Evolutionary conservation across 257 asterid genomes (phyloP).

Genomic region (Eucommia ulmoides): DNA sequence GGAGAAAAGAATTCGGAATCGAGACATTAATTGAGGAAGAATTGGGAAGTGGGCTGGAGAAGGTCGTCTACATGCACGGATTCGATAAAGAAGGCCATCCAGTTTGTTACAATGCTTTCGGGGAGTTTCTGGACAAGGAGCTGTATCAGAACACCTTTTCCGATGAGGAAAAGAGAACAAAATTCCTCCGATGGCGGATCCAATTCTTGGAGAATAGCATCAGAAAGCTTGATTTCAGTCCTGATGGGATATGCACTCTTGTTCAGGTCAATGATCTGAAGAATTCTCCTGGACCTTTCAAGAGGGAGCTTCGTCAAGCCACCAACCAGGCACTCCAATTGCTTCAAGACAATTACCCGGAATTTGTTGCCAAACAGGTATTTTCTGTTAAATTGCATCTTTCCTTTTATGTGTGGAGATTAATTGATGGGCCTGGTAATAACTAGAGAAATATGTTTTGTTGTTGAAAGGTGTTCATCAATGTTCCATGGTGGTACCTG

Average conservation of each 20-base stretch:
- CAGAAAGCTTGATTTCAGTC: conserved; percentile 56
- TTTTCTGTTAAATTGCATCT: neutral
- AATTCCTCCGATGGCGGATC: conserved; percentile 46
- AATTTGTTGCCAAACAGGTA: conserved; percentile 77
- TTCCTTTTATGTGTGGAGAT: neutral
- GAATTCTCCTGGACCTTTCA: conserved; percentile 54
- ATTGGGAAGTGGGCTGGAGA: conserved; percentile 30
- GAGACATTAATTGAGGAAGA: conserved; percentile 37
- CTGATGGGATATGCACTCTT: conserved; percentile 48
- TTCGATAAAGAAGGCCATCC: conserved; percentile 58
- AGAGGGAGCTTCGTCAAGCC: conserved; percentile 58
- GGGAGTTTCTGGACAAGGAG: conserved; percentile 70
- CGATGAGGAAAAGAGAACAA: conserved; percentile 51
- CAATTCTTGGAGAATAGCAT: conserved; percentile 59
- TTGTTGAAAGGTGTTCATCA: conserved; percentile 48
- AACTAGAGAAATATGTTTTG: neutral
- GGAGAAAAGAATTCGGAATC: conserved; percentile 54
- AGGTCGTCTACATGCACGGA: conserved; percentile 47
- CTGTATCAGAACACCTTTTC: conserved; percentile 44
- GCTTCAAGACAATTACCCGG: conserved; percentile 77
- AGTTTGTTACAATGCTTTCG: conserved; percentile 53
- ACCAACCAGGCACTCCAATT: conserved; percentile 65
- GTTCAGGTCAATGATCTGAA: conserved; percentile 62
- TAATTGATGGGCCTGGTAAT: neutral
- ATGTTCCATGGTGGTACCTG: conserved; percentile 87